Evolutionary conservation across 1,139 yeast genomes (phyloP).

Genomic region (Diutina rugosa): DNA sequence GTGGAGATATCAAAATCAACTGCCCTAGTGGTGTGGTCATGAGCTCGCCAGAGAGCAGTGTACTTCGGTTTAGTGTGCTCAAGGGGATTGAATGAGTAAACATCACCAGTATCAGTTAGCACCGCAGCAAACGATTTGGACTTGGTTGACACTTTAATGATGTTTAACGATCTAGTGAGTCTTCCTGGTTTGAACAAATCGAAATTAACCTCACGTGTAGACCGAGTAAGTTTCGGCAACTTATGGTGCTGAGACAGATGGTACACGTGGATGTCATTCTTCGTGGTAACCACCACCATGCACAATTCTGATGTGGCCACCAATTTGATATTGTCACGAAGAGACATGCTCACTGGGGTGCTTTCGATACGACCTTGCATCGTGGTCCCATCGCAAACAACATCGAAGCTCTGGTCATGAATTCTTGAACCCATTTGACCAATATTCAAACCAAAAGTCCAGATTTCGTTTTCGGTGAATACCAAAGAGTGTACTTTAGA

Average conservation of each 20-base stretch:
- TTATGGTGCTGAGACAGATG: slow-evolving; percentile 46
- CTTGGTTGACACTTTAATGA: slow-evolving; percentile 21
- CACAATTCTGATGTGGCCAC: slow-evolving; percentile 60
- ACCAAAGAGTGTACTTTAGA: slow-evolving; percentile 67
- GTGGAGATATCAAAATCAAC: slow-evolving; percentile 54
- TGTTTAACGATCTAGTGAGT: slow-evolving; percentile 25
- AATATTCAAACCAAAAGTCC: slow-evolving; percentile 70
- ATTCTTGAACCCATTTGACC: slow-evolving; percentile 50
- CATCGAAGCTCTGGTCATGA: slow-evolving; percentile 12
- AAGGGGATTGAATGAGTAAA: slow-evolving; percentile 18
- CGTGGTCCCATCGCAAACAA: slow-evolving; percentile 15
- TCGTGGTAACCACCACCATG: slow-evolving; percentile 51
- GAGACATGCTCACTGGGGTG: slow-evolving; percentile 30
- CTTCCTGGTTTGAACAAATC: slow-evolving; percentile 40
- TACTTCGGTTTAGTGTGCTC: slow-evolving; percentile 14
- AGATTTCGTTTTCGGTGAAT: slow-evolving; percentile 37
- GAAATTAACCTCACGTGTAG: slow-evolving; percentile 29
- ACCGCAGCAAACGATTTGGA: slow-evolving; percentile 25
- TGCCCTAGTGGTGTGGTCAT: slow-evolving; percentile 34
- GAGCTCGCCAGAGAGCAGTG: slow-evolving; percentile 38
- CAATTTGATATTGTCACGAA: slow-evolving; percentile 39
- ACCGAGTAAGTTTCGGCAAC: slow-evolving; percentile 23
- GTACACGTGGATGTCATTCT: slow-evolving; percentile 52
- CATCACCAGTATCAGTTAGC: slow-evolving; percentile 41
- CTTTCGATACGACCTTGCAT: slow-evolving; percentile 22